phyloP scores from a whole-genome alignment of 2,329 filamentous ascomycete genomes.

The Microdochium bolleyi region DNA sequence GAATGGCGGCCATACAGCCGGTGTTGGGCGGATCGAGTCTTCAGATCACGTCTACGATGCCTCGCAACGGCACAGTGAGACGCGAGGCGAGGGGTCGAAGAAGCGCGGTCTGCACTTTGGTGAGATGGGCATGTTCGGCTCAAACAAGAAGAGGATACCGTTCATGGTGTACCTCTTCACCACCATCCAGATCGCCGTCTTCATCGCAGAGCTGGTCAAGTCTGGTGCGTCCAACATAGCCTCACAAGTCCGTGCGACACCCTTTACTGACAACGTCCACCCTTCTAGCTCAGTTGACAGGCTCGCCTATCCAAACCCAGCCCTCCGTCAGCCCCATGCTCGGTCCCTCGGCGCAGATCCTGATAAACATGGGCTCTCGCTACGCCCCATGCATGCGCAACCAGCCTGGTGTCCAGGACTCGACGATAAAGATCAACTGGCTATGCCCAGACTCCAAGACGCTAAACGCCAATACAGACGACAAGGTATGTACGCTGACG shows the following conservation, averaged over 20 bases:
- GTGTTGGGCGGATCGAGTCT: slow-evolving; percentile 18
- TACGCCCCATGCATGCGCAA: slow-evolving; percentile 95
- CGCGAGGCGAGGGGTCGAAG: slow-evolving; percentile 12
- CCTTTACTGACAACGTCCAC: slow-evolving; percentile 3
- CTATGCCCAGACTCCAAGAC: slow-evolving; percentile 76
- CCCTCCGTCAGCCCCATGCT: slow-evolving; percentile 96
- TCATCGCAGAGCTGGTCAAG: slow-evolving; percentile 79
- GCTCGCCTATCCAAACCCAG: slow-evolving; percentile 68
- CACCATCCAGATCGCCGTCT: slow-evolving; percentile 70
- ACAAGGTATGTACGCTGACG: slow-evolving; percentile 62
- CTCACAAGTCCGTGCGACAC: neutral
- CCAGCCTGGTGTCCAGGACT: slow-evolving; percentile 54
- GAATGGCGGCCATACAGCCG: slow-evolving; percentile 18
- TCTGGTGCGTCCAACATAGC: slow-evolving; percentile 54
- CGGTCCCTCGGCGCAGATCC: slow-evolving; percentile 78
- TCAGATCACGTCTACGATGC: slow-evolving; percentile 58
- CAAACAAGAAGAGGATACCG: slow-evolving; percentile 52
- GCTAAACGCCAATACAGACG: slow-evolving; percentile 34
- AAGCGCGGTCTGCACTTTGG: slow-evolving; percentile 43
- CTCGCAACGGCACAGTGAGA: slow-evolving; percentile 10
- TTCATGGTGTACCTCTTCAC: slow-evolving; percentile 81
- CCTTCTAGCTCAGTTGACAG: slow-evolving; percentile 60
- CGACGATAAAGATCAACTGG: slow-evolving; percentile 45
- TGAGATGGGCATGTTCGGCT: slow-evolving; percentile 51
- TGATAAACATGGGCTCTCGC: slow-evolving; percentile 95